These are phyloP conservation scores for Penicillium diatomitis DNA, from an alignment of 495 filamentous ascomycete genomes.

Conservation along the genomic window DNA sequence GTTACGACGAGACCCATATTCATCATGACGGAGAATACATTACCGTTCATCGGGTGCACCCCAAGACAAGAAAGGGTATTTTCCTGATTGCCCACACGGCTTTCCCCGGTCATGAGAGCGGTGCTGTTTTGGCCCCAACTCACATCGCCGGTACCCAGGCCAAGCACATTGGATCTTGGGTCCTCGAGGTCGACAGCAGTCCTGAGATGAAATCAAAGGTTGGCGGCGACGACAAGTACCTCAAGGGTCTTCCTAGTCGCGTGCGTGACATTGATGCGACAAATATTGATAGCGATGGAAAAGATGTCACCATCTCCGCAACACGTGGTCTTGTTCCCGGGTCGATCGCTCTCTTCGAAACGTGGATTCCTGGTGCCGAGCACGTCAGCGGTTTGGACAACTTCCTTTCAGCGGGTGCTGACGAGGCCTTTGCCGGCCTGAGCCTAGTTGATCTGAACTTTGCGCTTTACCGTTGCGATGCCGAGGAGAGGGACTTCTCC, in stretches of 20 bases:
- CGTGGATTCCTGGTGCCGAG: slow-evolving; percentile 80
- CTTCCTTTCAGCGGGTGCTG: slow-evolving; percentile 72
- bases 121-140: slow-evolving; percentile 64
- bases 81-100: slow-evolving; percentile 94
- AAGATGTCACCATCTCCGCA: slow-evolving; percentile 73
- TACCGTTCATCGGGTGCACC: slow-evolving; percentile 92
- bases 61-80: slow-evolving; percentile 79
- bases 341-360: slow-evolving; percentile 91
- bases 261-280: slow-evolving; percentile 64
- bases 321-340: slow-evolving; percentile 78
- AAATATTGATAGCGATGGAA: slow-evolving; percentile 51
- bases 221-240: slow-evolving; percentile 54
- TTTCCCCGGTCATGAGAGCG: slow-evolving; percentile 77
- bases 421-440: slow-evolving; percentile 65
- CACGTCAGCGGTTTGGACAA: slow-evolving; percentile 71
- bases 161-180: slow-evolving; percentile 80
- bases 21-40: slow-evolving; percentile 95
- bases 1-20: slow-evolving; percentile 90
- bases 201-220: slow-evolving; percentile 55
- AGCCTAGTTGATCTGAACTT: slow-evolving; percentile 82
- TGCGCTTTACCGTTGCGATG: slow-evolving; percentile 81
- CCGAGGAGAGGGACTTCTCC: slow-evolving; percentile 80
- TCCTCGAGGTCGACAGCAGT: slow-evolving; percentile 67
- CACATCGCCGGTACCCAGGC: slow-evolving; percentile 64
- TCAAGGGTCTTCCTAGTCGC: slow-evolving; percentile 76